Percentiles rank a stretch among this genome's conserved stretches.
Evolutionary conservation across 257 asterid genomes (phyloP).

Genomic region (Capsicum rhomboideum): DNA sequence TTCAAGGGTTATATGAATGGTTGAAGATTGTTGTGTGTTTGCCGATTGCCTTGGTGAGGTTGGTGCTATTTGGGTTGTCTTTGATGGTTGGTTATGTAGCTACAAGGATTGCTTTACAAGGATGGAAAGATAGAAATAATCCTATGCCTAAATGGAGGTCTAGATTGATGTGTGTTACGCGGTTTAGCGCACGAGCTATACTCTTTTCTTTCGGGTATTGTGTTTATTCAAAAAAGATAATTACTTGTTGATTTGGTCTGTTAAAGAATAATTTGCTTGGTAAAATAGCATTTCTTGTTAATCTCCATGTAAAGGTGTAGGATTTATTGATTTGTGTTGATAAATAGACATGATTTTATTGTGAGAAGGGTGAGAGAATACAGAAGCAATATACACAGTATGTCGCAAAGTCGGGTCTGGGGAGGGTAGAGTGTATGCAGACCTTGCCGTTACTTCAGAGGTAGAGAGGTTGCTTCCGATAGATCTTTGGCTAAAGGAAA

Average conservation of each 20-base stretch:
- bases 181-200: constrained; percentile 61
- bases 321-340: no score
- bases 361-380: neutral
- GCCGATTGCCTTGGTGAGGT: constrained; percentile 61
- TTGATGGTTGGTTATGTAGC: constrained; percentile 59
- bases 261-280: neutral
- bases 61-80: constrained; percentile 54
- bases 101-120: constrained; percentile 49
- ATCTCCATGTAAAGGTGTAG: no score
- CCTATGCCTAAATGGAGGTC: constrained; percentile 91
- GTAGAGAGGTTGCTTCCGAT: no score
- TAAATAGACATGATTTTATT: neutral
- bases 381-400: no score
- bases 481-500: neutral
- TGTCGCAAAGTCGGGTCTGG: no score
- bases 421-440: no score
- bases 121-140: constrained; percentile 77
- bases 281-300: no score
- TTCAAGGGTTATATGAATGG: constrained; percentile 92
- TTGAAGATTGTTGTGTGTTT: constrained; percentile 63
- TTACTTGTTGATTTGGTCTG: neutral
- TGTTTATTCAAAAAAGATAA: neutral
- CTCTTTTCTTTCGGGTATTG: constrained; percentile 96
- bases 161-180: constrained; percentile 83
- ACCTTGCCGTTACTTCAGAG: no score